Conservation (phyloP, 129 eudicot species). For the Saposhnikovia divaricata region DNA sequence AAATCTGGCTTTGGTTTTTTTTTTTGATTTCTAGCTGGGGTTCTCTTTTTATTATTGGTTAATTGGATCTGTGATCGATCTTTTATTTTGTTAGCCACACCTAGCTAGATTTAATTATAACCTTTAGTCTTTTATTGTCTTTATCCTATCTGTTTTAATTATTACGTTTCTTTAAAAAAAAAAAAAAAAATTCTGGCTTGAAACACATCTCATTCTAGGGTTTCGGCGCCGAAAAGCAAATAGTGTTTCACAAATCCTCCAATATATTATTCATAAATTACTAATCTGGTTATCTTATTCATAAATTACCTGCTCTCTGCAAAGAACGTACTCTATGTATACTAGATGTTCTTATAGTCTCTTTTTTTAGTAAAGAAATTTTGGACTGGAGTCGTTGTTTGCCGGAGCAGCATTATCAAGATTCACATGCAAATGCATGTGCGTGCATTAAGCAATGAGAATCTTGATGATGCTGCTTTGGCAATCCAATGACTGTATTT, state of each 20-base stretch:
- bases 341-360: background rate
- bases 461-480: slow-evolving; percentile 19
- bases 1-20: no score
- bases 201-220: background rate
- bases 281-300: no score
- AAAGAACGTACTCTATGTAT: no score
- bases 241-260: background rate
- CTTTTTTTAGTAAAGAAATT: background rate
- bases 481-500: slow-evolving; percentile 3
- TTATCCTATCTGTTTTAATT: background rate
- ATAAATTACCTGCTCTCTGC: no score
- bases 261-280: no score
- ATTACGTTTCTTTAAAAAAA: background rate
- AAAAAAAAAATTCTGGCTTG: background rate
- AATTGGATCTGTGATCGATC: no score
- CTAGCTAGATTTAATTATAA: no score
- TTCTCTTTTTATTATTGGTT: no score
- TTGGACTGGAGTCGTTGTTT: background rate
- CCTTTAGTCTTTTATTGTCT: background rate
- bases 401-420: slow-evolving; percentile 18
- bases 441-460: slow-evolving; percentile 4
- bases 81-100: background rate
- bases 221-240: background rate
- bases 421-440: slow-evolving; percentile 17
- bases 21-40: no score